phyloP scores from a whole-genome alignment of 257 asterid genomes.

The Nemophila menziesii region DNA sequence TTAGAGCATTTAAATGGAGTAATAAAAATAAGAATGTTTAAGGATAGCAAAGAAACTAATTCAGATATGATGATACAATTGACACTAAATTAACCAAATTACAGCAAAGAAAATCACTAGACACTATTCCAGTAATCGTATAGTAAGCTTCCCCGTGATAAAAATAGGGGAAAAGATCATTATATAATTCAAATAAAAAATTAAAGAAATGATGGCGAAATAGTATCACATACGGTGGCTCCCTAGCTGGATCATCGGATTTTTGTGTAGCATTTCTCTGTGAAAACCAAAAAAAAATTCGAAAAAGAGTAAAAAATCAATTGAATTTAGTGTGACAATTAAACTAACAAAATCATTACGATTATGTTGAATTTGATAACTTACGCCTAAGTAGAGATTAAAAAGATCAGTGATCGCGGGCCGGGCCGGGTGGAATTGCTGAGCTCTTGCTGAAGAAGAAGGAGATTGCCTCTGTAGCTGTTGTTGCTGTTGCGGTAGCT shows the following conservation, averaged over 20 bases:
- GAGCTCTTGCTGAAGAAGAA: constrained; percentile 49
- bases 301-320: neutral
- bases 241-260: constrained; percentile 53
- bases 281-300: constrained; percentile 18
- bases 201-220: constrained; percentile 5
- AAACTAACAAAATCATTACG: neutral
- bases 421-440: constrained; percentile 71
- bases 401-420: constrained; percentile 64
- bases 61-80: neutral
- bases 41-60: neutral
- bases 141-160: neutral
- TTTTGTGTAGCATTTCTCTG: constrained; percentile 54
- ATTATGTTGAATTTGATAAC: constrained; percentile 3
- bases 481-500: constrained; percentile 13
- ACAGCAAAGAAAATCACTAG: neutral
- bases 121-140: neutral
- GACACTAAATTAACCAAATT: neutral
- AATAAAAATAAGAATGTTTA: neutral
- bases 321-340: neutral
- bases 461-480: constrained; percentile 32
- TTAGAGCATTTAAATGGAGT: neutral
- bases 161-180: neutral
- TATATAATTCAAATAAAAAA: neutral
- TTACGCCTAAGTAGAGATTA: constrained; percentile 68
- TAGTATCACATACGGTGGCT: constrained; percentile 64